Conservation (phyloP, 805 yeast genomes). For the Monosporozyma solicola region DNA sequence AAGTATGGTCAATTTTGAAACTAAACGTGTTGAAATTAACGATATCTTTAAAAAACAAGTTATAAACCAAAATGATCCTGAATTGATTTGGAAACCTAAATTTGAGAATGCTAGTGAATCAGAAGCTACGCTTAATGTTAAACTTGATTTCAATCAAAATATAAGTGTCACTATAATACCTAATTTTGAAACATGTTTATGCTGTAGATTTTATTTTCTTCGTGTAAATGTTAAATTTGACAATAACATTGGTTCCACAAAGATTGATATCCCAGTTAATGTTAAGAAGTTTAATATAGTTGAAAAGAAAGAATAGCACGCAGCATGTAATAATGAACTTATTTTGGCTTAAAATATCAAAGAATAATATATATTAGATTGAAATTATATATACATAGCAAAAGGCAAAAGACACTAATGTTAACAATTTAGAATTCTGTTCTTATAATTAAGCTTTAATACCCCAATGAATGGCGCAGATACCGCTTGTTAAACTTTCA, state of each 20-base stretch:
- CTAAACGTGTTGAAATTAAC: slow-evolving; percentile 13
- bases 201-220: slow-evolving; percentile 50
- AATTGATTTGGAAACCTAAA: background rate
- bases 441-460: slow-evolving; percentile 52
- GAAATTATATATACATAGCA: background rate
- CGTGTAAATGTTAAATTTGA: slow-evolving; percentile 40
- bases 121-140: slow-evolving; percentile 30
- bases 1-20: slow-evolving; percentile 22
- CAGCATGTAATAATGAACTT: background rate
- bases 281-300: slow-evolving; percentile 21
- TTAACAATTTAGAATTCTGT: background rate
- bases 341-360: background rate
- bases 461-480: slow-evolving; percentile 93
- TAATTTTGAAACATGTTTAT: slow-evolving; percentile 52
- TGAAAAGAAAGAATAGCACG: background rate
- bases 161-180: slow-evolving; percentile 47
- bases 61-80: slow-evolving; percentile 1
- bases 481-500: slow-evolving; percentile 89
- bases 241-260: slow-evolving; percentile 25
- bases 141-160: slow-evolving; percentile 35
- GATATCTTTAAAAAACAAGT: slow-evolving; percentile 26
- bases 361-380: background rate
- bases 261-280: slow-evolving; percentile 32
- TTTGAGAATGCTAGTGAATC: slow-evolving; percentile 7
- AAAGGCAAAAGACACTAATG: background rate